These are phyloP conservation scores for Trichosanthes truncata DNA, from an alignment of 306 rosid genomes.

Conservation along the genomic window DNA sequence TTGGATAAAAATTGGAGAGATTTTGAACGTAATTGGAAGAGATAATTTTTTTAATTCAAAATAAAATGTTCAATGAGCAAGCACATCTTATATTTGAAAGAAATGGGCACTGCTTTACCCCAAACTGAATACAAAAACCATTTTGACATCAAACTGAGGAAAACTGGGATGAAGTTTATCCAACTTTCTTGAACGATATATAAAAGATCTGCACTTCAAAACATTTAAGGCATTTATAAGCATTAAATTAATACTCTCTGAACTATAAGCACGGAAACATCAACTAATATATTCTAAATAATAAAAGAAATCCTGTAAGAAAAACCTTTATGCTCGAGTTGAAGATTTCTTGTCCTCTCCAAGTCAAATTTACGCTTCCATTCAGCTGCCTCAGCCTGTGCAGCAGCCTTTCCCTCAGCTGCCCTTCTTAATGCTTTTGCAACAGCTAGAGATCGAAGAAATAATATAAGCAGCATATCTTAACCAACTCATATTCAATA, in stretches of 20 bases:
- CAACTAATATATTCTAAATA: background rate
- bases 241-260: background rate
- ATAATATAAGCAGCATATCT: constrained; percentile 10
- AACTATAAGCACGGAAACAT: background rate
- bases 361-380: constrained; percentile 92
- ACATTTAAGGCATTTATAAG: background rate
- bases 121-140: background rate
- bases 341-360: constrained; percentile 66
- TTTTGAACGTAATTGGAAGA: background rate
- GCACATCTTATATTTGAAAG: background rate
- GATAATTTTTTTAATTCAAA: background rate
- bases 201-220: background rate
- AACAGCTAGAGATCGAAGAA: constrained; percentile 55
- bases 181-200: background rate
- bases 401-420: constrained; percentile 89
- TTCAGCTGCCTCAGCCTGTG: constrained; percentile 93
- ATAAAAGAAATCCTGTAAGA: background rate
- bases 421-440: constrained; percentile 84
- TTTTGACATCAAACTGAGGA: background rate
- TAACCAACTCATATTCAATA: background rate
- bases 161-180: background rate
- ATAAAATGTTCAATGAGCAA: background rate
- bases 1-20: background rate
- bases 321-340: constrained; percentile 53
- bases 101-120: background rate